These are phyloP conservation scores for Cydonia oblonga DNA, from an alignment of 331 rosid species.

Conservation along the genomic window DNA sequence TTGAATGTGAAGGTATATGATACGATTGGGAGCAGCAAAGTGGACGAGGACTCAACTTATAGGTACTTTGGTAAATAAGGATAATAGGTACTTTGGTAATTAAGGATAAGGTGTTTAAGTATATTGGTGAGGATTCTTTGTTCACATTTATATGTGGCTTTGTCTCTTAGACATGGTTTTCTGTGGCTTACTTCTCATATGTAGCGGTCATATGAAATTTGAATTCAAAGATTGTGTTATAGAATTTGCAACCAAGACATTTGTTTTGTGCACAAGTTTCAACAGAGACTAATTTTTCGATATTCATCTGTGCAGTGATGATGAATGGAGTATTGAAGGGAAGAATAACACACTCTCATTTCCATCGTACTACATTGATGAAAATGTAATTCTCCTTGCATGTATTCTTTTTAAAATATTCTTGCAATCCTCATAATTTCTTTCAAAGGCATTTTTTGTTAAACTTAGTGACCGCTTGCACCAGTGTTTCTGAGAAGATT, in stretches of 20 bases:
- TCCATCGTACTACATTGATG: conserved; percentile 96
- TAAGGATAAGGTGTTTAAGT: not conserved
- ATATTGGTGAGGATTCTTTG: not conserved
- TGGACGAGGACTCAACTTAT: conserved; percentile 56
- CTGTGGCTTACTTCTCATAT: not conserved
- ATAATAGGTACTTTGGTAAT: conserved; percentile 35
- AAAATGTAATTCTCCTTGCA: conserved; percentile 61
- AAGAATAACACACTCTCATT: conserved; percentile 62
- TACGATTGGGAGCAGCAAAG: conserved; percentile 81
- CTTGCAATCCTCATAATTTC: not conserved
- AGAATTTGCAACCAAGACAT: not conserved
- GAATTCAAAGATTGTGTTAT: not conserved
- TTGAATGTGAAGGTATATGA: conserved; percentile 71
- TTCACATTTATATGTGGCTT: not conserved
- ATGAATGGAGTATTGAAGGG: conserved; percentile 87
- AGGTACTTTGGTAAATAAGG: conserved; percentile 32
- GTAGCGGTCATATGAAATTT: not conserved
- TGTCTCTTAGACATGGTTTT: too few species aligned
- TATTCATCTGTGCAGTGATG: conserved; percentile 61
- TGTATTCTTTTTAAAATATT: conserved; percentile 9
- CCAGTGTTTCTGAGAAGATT: too few species aligned
- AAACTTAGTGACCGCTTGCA: too few species aligned
- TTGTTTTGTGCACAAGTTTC: not conserved
- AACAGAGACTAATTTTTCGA: conserved; percentile 14
- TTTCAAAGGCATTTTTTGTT: too few species aligned